Conservation (phyloP, 2,329 filamentous ascomycete genomes). For the Clarireedia monteithiana region DNA sequence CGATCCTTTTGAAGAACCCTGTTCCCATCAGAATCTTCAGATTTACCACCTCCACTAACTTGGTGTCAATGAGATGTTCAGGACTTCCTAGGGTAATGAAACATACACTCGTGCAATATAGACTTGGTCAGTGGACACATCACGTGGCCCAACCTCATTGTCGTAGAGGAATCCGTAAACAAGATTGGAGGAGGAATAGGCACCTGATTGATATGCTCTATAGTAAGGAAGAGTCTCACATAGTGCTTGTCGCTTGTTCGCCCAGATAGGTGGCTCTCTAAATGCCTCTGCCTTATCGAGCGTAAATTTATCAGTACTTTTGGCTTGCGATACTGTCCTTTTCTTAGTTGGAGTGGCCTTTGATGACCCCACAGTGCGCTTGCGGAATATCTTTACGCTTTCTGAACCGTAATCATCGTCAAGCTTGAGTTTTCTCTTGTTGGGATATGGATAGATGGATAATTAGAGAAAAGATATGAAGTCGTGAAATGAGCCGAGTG, state of each 20-base stretch:
- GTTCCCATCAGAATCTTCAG: constrained; percentile 36
- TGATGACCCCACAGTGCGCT: no score
- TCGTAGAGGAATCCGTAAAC: constrained; percentile 53
- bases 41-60: constrained; percentile 45
- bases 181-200: constrained; percentile 43
- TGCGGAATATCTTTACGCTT: no score
- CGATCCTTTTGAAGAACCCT: constrained; percentile 42
- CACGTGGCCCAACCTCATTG: constrained; percentile 42
- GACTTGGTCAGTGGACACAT: constrained; percentile 52
- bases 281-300: constrained; percentile 19
- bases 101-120: constrained; percentile 56
- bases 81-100: not conserved
- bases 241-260: constrained; percentile 48
- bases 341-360: not conserved
- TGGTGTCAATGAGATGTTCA: constrained; percentile 12
- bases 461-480: no score
- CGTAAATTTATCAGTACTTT: not conserved
- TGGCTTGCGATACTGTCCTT: no score
- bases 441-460: no score
- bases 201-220: constrained; percentile 50
- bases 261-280: constrained; percentile 45
- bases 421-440: no score
- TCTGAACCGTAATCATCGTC: no score
- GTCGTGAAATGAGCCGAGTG: no score
- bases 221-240: constrained; percentile 59